Evolutionary conservation across 1,284 basidiomycete species (phyloP).

Genomic region (Baeospora myosura): DNA sequence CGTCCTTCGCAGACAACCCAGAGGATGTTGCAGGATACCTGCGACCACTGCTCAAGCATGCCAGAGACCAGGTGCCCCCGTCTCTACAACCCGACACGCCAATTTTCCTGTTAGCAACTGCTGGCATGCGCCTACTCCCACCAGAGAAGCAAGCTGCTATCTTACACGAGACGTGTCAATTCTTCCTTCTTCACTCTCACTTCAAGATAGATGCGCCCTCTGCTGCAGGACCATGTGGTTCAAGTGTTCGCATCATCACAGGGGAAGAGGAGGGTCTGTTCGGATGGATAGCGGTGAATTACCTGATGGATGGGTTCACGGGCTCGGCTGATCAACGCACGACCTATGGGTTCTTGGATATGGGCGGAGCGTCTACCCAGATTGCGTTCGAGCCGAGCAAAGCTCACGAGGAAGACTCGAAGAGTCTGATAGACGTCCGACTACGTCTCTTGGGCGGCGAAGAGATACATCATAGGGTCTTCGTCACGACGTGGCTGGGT

Average conservation of each 20-base stretch:
- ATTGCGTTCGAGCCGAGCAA: constrained; percentile 87
- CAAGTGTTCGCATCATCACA: constrained; percentile 90
- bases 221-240: constrained; percentile 70
- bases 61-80: constrained; percentile 77
- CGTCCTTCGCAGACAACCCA: constrained; percentile 69
- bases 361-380: constrained; percentile 98
- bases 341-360: constrained; percentile 95
- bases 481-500: constrained; percentile 97
- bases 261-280: constrained; percentile 98
- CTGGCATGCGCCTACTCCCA: constrained; percentile 90
- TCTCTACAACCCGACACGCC: constrained; percentile 80
- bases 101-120: constrained; percentile 91
- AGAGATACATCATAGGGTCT: constrained; percentile 87
- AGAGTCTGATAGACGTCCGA: constrained; percentile 72
- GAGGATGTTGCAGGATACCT: constrained; percentile 73
- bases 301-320: constrained; percentile 95
- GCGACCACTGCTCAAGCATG: constrained; percentile 78
- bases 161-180: constrained; percentile 70
- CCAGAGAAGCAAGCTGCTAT: constrained; percentile 66
- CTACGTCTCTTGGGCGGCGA: constrained; percentile 80
- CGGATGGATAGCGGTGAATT: constrained; percentile 99
- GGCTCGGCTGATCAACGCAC: constrained; percentile 43
- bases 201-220: constrained; percentile 68
- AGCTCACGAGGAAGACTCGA: constrained; percentile 35
- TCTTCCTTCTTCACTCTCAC: constrained; percentile 66